Percentiles rank a stretch among this genome's conserved stretches.
Evolutionary conservation across 2,329 filamentous ascomycete genomes (phyloP).

Genomic region (Biscogniauxia sp.): DNA sequence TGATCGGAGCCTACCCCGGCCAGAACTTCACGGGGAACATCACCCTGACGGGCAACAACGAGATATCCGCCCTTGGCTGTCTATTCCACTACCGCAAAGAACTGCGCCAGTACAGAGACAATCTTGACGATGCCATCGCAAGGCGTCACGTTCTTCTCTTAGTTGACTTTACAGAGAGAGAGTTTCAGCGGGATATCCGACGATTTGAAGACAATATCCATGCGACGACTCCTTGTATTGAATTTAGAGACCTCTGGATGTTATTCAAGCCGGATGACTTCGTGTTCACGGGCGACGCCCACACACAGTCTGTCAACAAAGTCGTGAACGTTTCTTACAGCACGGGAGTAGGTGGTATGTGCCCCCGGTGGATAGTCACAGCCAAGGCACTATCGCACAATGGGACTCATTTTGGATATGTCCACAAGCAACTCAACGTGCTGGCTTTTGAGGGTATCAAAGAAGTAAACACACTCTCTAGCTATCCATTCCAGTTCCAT

Average conservation of each 20-base stretch:
- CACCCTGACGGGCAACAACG: constrained; percentile 6
- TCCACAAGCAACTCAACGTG: neutral
- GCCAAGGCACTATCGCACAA: constrained; percentile 6
- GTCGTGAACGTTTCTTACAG: constrained; percentile 1
- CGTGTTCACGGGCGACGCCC: constrained; percentile 1
- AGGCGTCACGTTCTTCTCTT: constrained; percentile 4
- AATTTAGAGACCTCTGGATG: constrained; percentile 15
- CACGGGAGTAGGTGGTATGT: neutral
- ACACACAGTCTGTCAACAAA: constrained; percentile 5
- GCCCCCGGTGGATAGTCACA: constrained; percentile 2
- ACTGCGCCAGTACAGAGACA: constrained; percentile 2
- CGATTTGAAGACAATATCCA: constrained; percentile 9
- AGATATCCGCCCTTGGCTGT: constrained; percentile 2
- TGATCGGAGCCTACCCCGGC: constrained; percentile 5
- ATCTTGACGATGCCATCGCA: constrained; percentile 1
- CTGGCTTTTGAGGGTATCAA: constrained; percentile 1
- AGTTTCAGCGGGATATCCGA: constrained; percentile 5
- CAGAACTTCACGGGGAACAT: constrained; percentile 8
- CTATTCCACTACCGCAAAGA: constrained; percentile 9
- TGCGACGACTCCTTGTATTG: constrained; percentile 2
- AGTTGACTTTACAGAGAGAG: constrained; percentile 2
- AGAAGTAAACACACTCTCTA: neutral
- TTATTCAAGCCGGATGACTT: constrained; percentile 11
- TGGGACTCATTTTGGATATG: constrained; percentile 4
- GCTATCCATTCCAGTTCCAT: constrained; percentile 6